Base-by-base conservation (phyloP, 768 basidiomycete species). In the Panellus pusillus region DNA sequence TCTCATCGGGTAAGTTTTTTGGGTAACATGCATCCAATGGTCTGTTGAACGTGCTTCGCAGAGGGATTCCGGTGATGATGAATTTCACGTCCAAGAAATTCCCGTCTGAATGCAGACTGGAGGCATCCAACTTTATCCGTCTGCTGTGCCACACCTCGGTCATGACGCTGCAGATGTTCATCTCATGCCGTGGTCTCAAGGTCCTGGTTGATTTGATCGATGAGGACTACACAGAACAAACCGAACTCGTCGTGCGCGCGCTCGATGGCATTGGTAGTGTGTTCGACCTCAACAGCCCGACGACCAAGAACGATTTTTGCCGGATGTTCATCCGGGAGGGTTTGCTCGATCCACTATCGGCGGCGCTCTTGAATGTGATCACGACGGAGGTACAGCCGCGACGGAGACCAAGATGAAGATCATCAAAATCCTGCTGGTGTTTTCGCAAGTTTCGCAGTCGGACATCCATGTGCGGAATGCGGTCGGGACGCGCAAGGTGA, bases 271-370 rank as follows among this genome's bases (percentile, higher is more conserved):
- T 99, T 45, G 87, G 89, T 43, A 93, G 86, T 58, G 97, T 98
- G 14, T 98, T 99, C 65, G 95, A 98, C 59, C 80, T 98, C 12
- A 89, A 98, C 68, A 93, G 91, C 43, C 91, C 97, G 8, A 97
- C 95, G 4, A 94, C 95, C 11, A 93, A 97, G 69, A 98, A 97
- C 66, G 97, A 98, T 70, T 98, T 98, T 67, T 98, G 95, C 66
- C 83, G 97, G 9, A 95, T 98, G 89, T 96, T 98, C 74, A 92
- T 97, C 38, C 81, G 93, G 6, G 97, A 98, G 72, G 97, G 97
- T 24, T 75, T 99, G 3, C 76, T 97, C 42, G 95, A 97, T 61
- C 96, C 97, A 0, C 74, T 99, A 1, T 92, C 94, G 1, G 84
- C 88, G 2, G 97, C 96, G 2, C 71, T 99, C 20, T 73, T 96